Evolutionary conservation across 2,329 filamentous ascomycete species (phyloP), one percentile per base, ranked within the genome.

Genomic region (Bisporella sp.): DNA sequence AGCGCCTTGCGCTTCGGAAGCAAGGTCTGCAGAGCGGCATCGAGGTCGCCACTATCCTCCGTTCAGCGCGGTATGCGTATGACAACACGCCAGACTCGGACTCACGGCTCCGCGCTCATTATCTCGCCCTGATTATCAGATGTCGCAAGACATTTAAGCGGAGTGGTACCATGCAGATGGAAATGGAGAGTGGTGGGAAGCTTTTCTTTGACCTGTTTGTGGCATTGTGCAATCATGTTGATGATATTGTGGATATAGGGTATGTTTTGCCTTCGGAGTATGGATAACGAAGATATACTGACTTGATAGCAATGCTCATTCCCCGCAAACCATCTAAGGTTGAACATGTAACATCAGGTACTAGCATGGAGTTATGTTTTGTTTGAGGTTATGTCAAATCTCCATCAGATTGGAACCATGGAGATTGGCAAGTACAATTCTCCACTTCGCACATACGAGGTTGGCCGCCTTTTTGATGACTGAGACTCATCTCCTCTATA

Each of bases 201-300:
- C 79, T 96, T 74, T 96, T 93, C 79, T 97, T 97, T 75, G 91
- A 96, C 78, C 77, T 97, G 71, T 97, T 96, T 71, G 91, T 96
- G 68, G 91, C 91, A 65, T 88, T 96, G 85, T 95, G 89, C 78
- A 96, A 96, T 74, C 91, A 96, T 76, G 86, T 96, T 66, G 91
- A 96, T 79, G 91, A 96, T 72, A 83, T 96, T 73, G 85, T 89
- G 73, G 89, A 93, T 68, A 83, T 89, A 71, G 85, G 81, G 63
- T 65, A 59, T 49, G 61, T 56, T 44, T 41, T 52, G 31, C 40
- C 43, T n/a, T 4, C 41, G 9, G 41, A 47, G 21, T 21, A 21
- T 3, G 21, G 21, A 21, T 21, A 21, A 21, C 21, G 21, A 21
- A 21, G 21, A 21, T 21, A 21, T 21, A 21, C 21, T 21, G 21